Evolutionary conservation across 164 flowering plant genomes (phyloP), one percentile per base, ranked within the genome.

Genomic region (Tinospora cordifolia): DNA sequence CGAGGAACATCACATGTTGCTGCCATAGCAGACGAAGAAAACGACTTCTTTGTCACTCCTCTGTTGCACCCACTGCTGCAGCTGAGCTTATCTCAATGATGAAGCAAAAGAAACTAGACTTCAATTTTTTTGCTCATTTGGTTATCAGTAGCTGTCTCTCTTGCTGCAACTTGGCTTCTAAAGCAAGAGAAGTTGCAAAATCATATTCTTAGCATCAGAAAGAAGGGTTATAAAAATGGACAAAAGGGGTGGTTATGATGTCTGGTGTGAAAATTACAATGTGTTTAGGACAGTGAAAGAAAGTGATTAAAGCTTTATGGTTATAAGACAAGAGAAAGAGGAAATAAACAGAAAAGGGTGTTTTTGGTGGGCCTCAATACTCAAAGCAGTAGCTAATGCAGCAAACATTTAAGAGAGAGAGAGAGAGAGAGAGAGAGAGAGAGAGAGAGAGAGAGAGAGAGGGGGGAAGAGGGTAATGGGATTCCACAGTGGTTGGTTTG

Each of bases 261-360:
- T 34, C 67, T 15, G 64, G 17, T 22, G 41, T 74, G 26, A 30
- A 30, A 69, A 69, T 74, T 69, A n/a, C 72, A 74, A 47, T 69
- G 41, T 63, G 71, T 64, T 69, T 30, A 30, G 4, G 36, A 30
- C 36, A 30, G 36, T 15, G 63, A 57, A 38, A 66, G 70, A 44
- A 65, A 66, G 74, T 75, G 71, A 70, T 71, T 70, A 66, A 25
- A 71, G 70, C 74, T 70, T 75, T 74, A 60, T 73, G 54, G 67
- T 62, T 66, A 68, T 39, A 44, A 64, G 41, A 68, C 30, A 60
- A 21, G 63, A 54, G 47, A 38, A 63, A 34, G 36, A 63, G 65
- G 58, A 15, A 66, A 65, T n/a, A 47, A 71, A 63, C 26, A 34
- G 63, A n/a, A 30, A 40, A 25, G 41, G 58, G 46, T 60, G 74